Base-by-base conservation (phyloP, 768 basidiomycete species). In the Phylloporus rhodoxanthus region DNA sequence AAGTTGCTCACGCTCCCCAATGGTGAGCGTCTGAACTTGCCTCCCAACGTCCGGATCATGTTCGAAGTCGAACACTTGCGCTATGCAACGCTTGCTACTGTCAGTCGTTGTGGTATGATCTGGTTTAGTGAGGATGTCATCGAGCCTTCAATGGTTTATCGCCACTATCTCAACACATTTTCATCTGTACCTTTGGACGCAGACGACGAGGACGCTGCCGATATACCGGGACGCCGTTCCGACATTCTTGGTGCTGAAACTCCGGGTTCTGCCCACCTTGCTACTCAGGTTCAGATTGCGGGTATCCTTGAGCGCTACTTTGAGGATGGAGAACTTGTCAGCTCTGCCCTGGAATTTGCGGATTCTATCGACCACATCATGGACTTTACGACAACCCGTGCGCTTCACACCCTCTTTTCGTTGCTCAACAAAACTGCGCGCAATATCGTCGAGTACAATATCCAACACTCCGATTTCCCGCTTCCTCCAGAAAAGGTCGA, bases 41-140 rank as follows among this genome's bases (percentile, higher is more conserved):
- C 96, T 1, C 80, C 91, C 3, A 98, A 98, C 62, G 93, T 99
- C 20, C 86, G 96, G 47, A 94, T 99, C 68, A 95, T 99, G 92
- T 98, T 99, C 65, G 96, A 99, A 67, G 96, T 98, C 49, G 96
- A 98, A 66, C 92, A 96, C 67, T 80, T 99, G 57, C 87, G 85
- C 60, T 99, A 95, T 66, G 96, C 96, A 0, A 99, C 96, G 4
- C 82, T 88, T 47, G 96, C 96, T 14, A 99, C 96, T 23, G 96
- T 99, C 75, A 96, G 92, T 81, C 94, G 96, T 48, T 99, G 96
- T 63, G 96, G 96, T 66, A 99, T 99, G 96, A 95, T 99, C 59
- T 99, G 96, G 96, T 99, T 99, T 73, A 97, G 93, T 65, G 93
- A 97, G 51, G 93, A 97, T 56, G 84, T 96, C 42, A 82, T 99